These are phyloP conservation scores for Trapa bicornis DNA, from an alignment of 345 rosid species.

Conservation along the genomic window DNA sequence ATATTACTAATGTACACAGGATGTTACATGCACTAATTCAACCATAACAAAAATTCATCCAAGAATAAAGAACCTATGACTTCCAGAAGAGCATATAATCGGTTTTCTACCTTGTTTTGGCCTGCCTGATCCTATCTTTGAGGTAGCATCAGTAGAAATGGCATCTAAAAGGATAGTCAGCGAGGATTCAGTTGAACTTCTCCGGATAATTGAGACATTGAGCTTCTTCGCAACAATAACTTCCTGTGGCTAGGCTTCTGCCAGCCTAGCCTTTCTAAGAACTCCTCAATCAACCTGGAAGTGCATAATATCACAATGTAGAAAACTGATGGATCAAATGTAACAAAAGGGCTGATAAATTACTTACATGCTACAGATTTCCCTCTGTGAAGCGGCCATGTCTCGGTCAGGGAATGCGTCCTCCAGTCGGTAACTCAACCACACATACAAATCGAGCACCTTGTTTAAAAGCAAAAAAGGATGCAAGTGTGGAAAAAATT, in stretches of 20 bases:
- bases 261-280: slow-evolving; percentile 47
- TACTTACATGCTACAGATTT: slow-evolving; percentile 67
- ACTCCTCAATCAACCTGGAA: slow-evolving; percentile 76
- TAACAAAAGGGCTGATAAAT: not conserved
- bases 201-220: slow-evolving; percentile 12
- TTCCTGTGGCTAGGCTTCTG: slow-evolving; percentile 24
- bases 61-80: not conserved
- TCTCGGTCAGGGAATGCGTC: slow-evolving; percentile 76
- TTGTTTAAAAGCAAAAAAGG: slow-evolving; percentile 15
- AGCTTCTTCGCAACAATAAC: slow-evolving; percentile 4
- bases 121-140: not conserved
- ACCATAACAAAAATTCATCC: not conserved
- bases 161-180: not conserved
- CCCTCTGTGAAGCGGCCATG: slow-evolving; percentile 70
- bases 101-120: not conserved
- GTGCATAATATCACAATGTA: slow-evolving; percentile 2
- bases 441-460: slow-evolving; percentile 86
- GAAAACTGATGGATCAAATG: not conserved
- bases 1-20: not conserved
- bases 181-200: slow-evolving; percentile 5
- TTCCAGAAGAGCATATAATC: not conserved
- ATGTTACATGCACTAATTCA: not conserved
- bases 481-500: not conserved
- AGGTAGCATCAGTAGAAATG: not conserved
- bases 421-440: slow-evolving; percentile 81